Evolutionary conservation across 208 protist species (phyloP), one percentile per base, ranked within the genome.

Genomic region (Acanthamoeba triangularis): DNA sequence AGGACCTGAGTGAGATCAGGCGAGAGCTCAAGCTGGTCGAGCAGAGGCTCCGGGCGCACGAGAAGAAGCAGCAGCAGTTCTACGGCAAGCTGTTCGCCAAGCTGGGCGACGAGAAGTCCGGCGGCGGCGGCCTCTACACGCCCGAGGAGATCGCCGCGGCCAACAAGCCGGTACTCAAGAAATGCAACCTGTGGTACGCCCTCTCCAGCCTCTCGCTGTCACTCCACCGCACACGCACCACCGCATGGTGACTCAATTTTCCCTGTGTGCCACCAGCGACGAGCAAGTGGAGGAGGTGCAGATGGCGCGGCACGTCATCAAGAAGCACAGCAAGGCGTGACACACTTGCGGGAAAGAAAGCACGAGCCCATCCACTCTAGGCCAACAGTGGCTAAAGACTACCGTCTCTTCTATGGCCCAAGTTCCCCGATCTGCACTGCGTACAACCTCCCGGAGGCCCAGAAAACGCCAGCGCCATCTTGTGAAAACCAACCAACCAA

Each of bases 271-370:
- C 13, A 3, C n/a, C 76, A 85, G 76, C 47, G 76, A 35, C 35
- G 76, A 85, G 76, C 37, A 85, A n/a, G 76, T 85, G 44, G 76
- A 85, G 10, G 76, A 85, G 47, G 76, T 85, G 76, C 76, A 85
- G 44, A 25, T 85, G 37, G 76, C 76, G 20, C 35, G 76, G 44
- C 76, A 85, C 28, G 76, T 85, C 25, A 85, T 85, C 37, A 85
- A 85, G 44, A 85, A 85, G 76, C 76, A 85, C 76, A 85, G 76
- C 76, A n/a, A 82, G 41, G 41, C 41, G 41, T 52, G 13, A 20
- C 52, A 3, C 52, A n/a, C n/a, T n/a, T n/a, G n/a, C n/a, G n/a
- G n/a, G n/a, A 33, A 28, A 23, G 67, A 61, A 25, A 61, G 56
- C 56, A 61, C 13, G 56, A 61, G 56, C 13, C 56, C 3, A 61